Evolutionary conservation across 192 early-diverging fungal species (phyloP).

Genomic region (Backusella westeae): DNA sequence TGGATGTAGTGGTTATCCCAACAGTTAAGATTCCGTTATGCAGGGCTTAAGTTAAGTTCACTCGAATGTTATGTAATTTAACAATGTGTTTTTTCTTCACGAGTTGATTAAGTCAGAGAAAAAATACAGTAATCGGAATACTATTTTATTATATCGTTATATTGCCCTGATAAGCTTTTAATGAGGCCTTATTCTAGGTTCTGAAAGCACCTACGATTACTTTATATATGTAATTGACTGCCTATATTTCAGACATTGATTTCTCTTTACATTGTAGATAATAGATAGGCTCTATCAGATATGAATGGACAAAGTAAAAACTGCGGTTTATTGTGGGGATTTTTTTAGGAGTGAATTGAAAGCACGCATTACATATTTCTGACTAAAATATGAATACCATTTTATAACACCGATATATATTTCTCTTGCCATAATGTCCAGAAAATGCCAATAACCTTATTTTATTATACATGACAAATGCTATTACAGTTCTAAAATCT

Average conservation of each 20-base stretch:
- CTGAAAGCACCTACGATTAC: no score
- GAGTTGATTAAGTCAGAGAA: not conserved
- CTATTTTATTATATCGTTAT: no score
- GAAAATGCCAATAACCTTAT: not conserved
- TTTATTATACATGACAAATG: not conserved
- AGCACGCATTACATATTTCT: not conserved
- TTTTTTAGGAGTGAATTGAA: not conserved
- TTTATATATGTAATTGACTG: no score
- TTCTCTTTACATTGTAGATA: not conserved
- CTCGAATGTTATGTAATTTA: not conserved
- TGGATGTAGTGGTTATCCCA: not conserved
- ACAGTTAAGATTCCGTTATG: no score
- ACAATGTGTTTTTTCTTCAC: not conserved
- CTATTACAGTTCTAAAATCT: no score
- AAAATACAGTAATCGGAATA: not conserved
- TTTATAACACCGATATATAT: not conserved
- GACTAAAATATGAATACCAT: not conserved
- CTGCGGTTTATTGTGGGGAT: not conserved
- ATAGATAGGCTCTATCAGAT: not conserved
- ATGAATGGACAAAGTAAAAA: no score
- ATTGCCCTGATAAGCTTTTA: no score
- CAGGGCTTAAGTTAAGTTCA: not conserved
- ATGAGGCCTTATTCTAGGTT: no score
- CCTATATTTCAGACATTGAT: no score
- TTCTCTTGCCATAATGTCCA: not conserved